Conservation (phyloP, 495 filamentous ascomycete genomes). For the Bacidia rubella region DNA sequence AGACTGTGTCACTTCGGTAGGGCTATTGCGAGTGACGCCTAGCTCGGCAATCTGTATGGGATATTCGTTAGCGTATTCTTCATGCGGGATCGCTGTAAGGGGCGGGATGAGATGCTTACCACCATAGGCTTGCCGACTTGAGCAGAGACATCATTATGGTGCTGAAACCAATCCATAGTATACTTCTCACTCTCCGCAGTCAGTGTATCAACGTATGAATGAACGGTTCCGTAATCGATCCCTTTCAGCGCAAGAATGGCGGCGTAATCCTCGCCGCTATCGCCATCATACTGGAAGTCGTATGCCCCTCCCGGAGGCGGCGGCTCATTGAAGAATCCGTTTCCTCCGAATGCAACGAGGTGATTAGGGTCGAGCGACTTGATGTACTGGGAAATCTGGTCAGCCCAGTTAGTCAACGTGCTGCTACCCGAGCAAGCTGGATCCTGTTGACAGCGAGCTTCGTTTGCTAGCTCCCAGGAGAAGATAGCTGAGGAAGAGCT, state of each 20-base stretch:
- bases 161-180: constrained; percentile 43
- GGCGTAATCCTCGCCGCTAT: constrained; percentile 1
- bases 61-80: too few relatives aligned
- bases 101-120: too few relatives aligned
- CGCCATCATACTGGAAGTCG: constrained; percentile 11
- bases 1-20: not conserved
- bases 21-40: constrained; percentile 31
- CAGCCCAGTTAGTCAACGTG: constrained; percentile 32
- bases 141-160: constrained; percentile 41
- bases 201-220: constrained; percentile 37
- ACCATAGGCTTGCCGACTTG: constrained; percentile 51
- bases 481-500: constrained; percentile 34
- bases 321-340: constrained; percentile 24
- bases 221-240: constrained; percentile 53
- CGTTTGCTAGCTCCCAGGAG: constrained; percentile 44
- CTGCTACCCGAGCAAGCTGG: constrained; percentile 10
- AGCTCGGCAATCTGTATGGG: too few relatives aligned
- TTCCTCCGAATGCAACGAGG: constrained; percentile 39
- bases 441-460: constrained; percentile 32
- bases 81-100: too few relatives aligned
- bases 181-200: constrained; percentile 26
- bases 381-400: constrained; percentile 34
- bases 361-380: constrained; percentile 37
- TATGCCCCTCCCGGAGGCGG: constrained; percentile 3
- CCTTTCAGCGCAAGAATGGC: constrained; percentile 25